Percentiles rank a stretch among this genome's conserved stretches.
phyloP scores from a whole-genome alignment of 768 basidiomycete species.

The Phlebiopsis flavidoalba region DNA sequence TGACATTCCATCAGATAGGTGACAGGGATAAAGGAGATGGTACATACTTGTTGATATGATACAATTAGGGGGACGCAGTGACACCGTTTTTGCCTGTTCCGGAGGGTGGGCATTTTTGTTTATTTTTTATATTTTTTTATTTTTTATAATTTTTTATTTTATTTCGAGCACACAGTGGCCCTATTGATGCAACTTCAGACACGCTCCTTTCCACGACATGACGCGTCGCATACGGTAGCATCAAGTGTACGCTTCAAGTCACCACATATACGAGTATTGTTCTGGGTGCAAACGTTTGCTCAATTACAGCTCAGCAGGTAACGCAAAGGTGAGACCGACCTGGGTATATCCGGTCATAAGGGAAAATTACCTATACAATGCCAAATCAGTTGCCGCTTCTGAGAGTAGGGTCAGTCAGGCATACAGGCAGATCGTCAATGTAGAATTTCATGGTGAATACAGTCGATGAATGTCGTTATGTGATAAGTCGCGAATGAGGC shows the following conservation, averaged over 20 bases:
- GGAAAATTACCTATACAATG: constrained; percentile 63
- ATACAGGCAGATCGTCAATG: constrained; percentile 41
- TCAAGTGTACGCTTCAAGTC: constrained; percentile 96
- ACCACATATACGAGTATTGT: constrained; percentile 99
- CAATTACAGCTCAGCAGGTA: background rate
- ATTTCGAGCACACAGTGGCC: constrained; percentile 99
- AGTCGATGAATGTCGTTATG: background rate
- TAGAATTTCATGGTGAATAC: constrained; percentile 27
- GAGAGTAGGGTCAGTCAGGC: constrained; percentile 5
- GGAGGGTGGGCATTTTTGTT: too few relatives aligned
- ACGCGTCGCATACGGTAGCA: constrained; percentile 59
- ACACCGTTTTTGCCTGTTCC: constrained; percentile 99
- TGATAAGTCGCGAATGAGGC: background rate
- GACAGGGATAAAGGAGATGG: background rate
- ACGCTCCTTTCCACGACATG: background rate
- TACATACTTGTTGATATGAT: constrained; percentile 87
- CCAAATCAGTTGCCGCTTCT: constrained; percentile 14
- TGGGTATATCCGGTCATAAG: constrained; percentile 94
- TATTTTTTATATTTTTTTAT: too few relatives aligned
- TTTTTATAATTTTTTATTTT: too few relatives aligned
- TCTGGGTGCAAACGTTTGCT: constrained; percentile 41
- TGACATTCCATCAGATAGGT: constrained; percentile 1
- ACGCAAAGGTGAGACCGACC: constrained; percentile 41
- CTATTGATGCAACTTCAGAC: constrained; percentile 33
- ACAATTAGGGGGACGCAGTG: constrained; percentile 91